Evolutionary conservation across 2,329 filamentous ascomycete species (phyloP), one percentile per base, ranked within the genome.

Genomic region (Zymoseptoria crescenta): DNA sequence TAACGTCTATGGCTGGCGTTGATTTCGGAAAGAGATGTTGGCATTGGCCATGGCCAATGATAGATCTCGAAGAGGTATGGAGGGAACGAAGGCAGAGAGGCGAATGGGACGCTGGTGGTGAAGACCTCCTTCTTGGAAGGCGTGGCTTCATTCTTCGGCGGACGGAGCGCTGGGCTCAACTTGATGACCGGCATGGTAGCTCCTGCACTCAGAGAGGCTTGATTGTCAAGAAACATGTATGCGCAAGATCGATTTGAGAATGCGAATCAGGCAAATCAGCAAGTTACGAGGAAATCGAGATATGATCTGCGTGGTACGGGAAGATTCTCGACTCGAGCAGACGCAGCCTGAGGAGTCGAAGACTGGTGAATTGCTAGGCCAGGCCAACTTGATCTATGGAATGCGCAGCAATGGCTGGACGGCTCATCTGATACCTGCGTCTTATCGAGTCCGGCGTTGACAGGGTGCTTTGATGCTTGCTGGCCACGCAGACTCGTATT

Each of bases 11-110:
- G n/a, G 35, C 10, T 45, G 16, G 35, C 35, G 35, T 13, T 45
- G 24, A 24, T 24, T 24, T 24, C 2, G 2, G 24, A 24, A 2
- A 24, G 24, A 52, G 55, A 16, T 5, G 35, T 16, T 57, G 24
- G 50, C 41, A 30, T 8, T 8, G 56, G 57, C 24, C 55, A 20
- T n/a, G 56, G 54, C 63, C 63, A 67, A 21, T 41, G 20, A 50
- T 64, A 64, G 41, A 68, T 62, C 13, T 30, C 13, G 19, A 65
- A 57, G 7, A 52, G 60, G 8, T 55, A 20, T 7, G 57, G 27
- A 20, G 49, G 30, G 49, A 63, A 59, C 5, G 35, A 45, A 16
- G 35, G 35, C 4, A 45, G 35, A 13, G 35, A 45, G 35, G 35
- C 35, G n/a, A 45, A 45, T 13, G 35, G 13, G n/a, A 45, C 35